phyloP scores from a whole-genome alignment of 306 rosid genomes.

The Crotalaria pallida region DNA sequence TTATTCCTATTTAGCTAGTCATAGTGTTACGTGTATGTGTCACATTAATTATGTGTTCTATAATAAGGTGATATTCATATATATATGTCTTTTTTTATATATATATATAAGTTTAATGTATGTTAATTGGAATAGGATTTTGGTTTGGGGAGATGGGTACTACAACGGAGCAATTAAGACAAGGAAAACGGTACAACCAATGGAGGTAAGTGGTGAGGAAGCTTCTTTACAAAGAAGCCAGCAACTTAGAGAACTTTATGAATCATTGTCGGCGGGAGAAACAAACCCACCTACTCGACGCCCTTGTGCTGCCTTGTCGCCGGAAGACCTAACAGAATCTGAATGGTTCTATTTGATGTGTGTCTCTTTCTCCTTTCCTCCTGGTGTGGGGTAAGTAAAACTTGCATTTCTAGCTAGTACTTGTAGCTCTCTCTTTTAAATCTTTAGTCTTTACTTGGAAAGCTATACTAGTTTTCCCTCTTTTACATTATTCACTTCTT shows the following conservation, averaged over 20 bases:
- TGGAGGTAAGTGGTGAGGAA: conserved; percentile 79
- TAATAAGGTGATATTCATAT: neutral
- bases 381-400: conserved; percentile 74
- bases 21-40: neutral
- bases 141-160: conserved; percentile 91
- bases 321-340: conserved; percentile 92
- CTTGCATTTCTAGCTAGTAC: neutral
- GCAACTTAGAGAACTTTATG: conserved; percentile 88
- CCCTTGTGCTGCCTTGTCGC: conserved; percentile 84
- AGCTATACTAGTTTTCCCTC: no score
- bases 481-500: no score
- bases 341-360: conserved; percentile 99
- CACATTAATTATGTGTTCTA: neutral
- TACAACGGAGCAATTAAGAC: conserved; percentile 98
- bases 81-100: no score
- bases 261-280: conserved; percentile 69
- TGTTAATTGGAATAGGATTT: no score
- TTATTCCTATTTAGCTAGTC: neutral
- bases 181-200: conserved; percentile 82
- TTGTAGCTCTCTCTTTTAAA: neutral
- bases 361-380: conserved; percentile 84
- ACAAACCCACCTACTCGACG: conserved; percentile 70
- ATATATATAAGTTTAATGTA: neutral
- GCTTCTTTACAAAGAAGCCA: conserved; percentile 85
- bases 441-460: neutral